Conservation (phyloP, 768 basidiomycete genomes). For the Amanita rubescens region DNA sequence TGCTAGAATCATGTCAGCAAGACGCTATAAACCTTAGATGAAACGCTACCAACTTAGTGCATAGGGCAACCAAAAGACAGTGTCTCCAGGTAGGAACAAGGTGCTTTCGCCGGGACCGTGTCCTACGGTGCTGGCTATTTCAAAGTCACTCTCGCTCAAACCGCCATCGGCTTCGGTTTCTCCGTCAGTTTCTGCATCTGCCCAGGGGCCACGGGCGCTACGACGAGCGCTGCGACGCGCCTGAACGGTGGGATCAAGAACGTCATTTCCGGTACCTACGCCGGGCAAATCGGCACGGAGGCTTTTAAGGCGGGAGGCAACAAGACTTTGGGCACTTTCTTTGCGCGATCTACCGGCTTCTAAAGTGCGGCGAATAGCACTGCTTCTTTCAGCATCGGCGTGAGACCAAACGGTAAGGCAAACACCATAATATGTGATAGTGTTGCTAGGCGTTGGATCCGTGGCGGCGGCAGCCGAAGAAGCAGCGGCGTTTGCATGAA, state of each 20-base stretch:
- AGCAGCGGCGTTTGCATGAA: conserved; percentile 32
- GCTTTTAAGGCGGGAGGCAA: conserved; percentile 59
- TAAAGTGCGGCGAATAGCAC: conserved; percentile 75
- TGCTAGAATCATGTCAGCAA: conserved; percentile 30
- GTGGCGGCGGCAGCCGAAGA: conserved; percentile 25
- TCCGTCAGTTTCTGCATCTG: conserved; percentile 64
- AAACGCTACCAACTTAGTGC: conserved; percentile 59
- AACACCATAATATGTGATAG: conserved; percentile 80
- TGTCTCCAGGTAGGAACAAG: conserved; percentile 80
- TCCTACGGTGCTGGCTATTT: conserved; percentile 71
- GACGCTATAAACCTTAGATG: not conserved
- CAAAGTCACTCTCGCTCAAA: conserved; percentile 83
- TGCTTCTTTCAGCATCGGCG: conserved; percentile 81
- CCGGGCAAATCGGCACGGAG: conserved; percentile 49
- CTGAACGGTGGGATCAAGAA: conserved; percentile 46
- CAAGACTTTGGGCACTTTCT: conserved; percentile 70
- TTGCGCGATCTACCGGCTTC: conserved; percentile 74
- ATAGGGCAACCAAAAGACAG: conserved; percentile 94
- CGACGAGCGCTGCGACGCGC: conserved; percentile 50
- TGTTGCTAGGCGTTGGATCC: conserved; percentile 27
- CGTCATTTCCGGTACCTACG: conserved; percentile 28
- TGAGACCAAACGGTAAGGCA: conserved; percentile 95
- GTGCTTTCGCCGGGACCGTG: conserved; percentile 86
- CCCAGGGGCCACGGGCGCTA: conserved; percentile 64
- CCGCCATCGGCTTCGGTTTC: conserved; percentile 72